phyloP scores from a whole-genome alignment of 352 stramenopile species.

The Phytopythium boreale region DNA sequence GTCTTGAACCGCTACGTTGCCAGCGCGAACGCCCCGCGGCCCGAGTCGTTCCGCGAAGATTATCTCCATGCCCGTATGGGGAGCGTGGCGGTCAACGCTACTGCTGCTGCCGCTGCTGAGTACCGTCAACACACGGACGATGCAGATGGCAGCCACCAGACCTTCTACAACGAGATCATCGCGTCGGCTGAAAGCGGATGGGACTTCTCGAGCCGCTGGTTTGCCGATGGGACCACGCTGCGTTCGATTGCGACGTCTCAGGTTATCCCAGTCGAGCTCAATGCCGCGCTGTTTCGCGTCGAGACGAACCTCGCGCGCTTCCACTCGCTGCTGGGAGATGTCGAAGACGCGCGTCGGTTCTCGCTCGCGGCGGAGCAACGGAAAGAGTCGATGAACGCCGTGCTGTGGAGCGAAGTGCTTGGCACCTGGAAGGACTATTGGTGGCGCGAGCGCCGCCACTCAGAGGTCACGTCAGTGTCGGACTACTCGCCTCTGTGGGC shows the following conservation, averaged over 20 bases:
- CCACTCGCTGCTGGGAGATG: constrained; percentile 39
- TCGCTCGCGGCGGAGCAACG: constrained; percentile 33
- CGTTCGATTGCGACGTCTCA: constrained; percentile 30
- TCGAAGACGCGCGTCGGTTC: constrained; percentile 24
- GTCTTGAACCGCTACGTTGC: constrained; percentile 82
- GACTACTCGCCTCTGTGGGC: constrained; percentile 82
- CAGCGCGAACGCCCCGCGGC: constrained; percentile 64
- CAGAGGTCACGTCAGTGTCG: constrained; percentile 45
- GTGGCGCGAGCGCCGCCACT: constrained; percentile 35
- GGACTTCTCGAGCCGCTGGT: constrained; percentile 89
- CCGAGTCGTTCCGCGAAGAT: constrained; percentile 88
- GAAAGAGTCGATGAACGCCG: constrained; percentile 50
- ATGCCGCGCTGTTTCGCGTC: constrained; percentile 77
- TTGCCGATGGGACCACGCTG: constrained; percentile 67
- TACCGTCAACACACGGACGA: no score
- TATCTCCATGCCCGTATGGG: neutral
- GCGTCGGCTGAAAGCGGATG: constrained; percentile 86
- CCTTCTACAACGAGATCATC: constrained; percentile 82
- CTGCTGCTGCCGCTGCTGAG: no score
- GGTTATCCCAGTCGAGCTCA: constrained; percentile 84
- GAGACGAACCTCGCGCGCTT: constrained; percentile 76
- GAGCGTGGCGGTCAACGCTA: no score
- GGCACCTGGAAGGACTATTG: constrained; percentile 73
- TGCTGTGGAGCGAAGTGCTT: constrained; percentile 56
- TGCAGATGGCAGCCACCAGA: no score